These are phyloP conservation scores for Cytospora schulzeri DNA, from an alignment of 2,329 filamentous ascomycete genomes.

Conservation along the genomic window DNA sequence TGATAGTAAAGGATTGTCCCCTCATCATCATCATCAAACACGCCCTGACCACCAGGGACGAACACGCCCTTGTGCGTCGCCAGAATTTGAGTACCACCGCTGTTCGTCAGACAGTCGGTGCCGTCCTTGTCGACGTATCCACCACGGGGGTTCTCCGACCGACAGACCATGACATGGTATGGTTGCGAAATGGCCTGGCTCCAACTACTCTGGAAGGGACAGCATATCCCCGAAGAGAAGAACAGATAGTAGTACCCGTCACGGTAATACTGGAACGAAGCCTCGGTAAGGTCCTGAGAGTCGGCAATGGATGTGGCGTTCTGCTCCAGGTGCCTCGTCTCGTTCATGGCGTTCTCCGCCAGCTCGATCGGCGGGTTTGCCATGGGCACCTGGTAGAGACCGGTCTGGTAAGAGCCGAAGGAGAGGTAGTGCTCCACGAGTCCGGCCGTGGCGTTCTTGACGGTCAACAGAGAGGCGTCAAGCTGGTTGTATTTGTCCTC, in stretches of 20 bases:
- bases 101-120: slow-evolving; percentile 48
- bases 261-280: slow-evolving; percentile 56
- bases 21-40: slow-evolving; percentile 50
- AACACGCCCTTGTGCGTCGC: slow-evolving; percentile 60
- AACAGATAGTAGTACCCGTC: slow-evolving; percentile 66
- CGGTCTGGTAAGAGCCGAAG: slow-evolving; percentile 33
- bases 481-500: slow-evolving; percentile 32
- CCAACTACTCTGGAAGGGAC: slow-evolving; percentile 51
- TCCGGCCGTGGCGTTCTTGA: slow-evolving; percentile 18
- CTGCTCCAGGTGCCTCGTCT: slow-evolving; percentile 11
- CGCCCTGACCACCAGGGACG: slow-evolving; percentile 64
- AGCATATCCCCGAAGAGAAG: slow-evolving; percentile 63
- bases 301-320: slow-evolving; percentile 29
- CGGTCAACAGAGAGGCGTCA: slow-evolving; percentile 29
- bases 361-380: slow-evolving; percentile 30
- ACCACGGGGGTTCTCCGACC: slow-evolving; percentile 52
- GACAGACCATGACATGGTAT: slow-evolving; percentile 67
- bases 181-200: slow-evolving; percentile 57
- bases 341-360: slow-evolving; percentile 24
- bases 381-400: slow-evolving; percentile 32
- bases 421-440: slow-evolving; percentile 28
- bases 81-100: slow-evolving; percentile 61
- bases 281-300: slow-evolving; percentile 45
- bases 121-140: slow-evolving; percentile 60
- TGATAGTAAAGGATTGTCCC: slow-evolving; percentile 65